Base-by-base conservation (phyloP, 2,329 filamentous ascomycete species). In the Claviceps sp. region DNA sequence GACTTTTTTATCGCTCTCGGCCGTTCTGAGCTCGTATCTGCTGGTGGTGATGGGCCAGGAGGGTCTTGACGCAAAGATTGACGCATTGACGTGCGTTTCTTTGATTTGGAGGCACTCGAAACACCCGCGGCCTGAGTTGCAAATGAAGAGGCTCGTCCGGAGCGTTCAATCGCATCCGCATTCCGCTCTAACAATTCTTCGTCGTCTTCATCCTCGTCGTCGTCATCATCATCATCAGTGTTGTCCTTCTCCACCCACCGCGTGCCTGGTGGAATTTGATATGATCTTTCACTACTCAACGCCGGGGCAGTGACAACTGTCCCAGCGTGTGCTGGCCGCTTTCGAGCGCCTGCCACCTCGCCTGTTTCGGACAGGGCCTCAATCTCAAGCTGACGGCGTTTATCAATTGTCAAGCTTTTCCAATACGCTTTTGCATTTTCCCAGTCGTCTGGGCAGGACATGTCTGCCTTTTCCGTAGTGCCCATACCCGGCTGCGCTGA, bases 401-500 rank as follows among this genome's bases (percentile, higher is more conserved):
- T 80, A 37, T 84, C 77, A 1, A 73, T 70, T 7, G 76, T 82
- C 6, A 89, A 65, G 50, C 78, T 78, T 55, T 76, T 81, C 85
- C 85, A 89, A 59, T 84, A 87, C 0, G 77, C 70, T 59, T 84
- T 85, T 16, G 82, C 78, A 50, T 77, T 74, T 55, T 82, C 79
- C 86, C 85, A 89, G 51, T 84, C 78, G 55, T 73, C 69, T 3
- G 59, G 56, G 4, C 54, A 54, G 19, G 53, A 45, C 5, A 50
- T 38, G 7, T 55, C 34, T 10, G 53, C 52, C 41, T n/a, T 16
- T 10, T 45, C 41, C n/a, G 39, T 17, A 1, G 48, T 17, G 6
- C 3, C 22, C 4, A 34, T 6, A 5, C 50, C 48, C 11, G 50
- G 34, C 16, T 39, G 42, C 11, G 10, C 11, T 40, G 41, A 17